A percentile compares a stretch with the other conserved stretches of the same genome.
Conservation (phyloP, 805 yeast species). For the Candida silvicultrix region DNA sequence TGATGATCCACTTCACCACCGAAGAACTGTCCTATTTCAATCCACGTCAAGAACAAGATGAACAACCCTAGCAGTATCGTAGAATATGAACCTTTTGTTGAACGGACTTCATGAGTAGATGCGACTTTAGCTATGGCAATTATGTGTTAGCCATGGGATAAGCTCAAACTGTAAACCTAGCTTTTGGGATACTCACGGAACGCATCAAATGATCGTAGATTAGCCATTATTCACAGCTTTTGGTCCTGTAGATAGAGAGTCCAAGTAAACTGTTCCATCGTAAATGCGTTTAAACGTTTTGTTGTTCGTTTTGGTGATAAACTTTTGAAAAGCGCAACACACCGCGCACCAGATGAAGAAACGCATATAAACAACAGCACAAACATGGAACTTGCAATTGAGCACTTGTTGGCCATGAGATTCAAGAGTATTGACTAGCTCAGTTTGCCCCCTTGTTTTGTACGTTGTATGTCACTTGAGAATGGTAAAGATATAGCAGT, state of each 20-base stretch:
- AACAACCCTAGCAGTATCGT: slow-evolving; percentile 58
- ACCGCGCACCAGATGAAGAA: too few relatives aligned
- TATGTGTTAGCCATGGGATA: too few relatives aligned
- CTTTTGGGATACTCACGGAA: slow-evolving; percentile 52
- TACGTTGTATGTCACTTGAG: not conserved
- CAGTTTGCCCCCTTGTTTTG: too few relatives aligned
- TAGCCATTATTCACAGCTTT: slow-evolving; percentile 22
- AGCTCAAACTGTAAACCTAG: too few relatives aligned
- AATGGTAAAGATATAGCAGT: not conserved
- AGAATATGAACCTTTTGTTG: slow-evolving; percentile 71
- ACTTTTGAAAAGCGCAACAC: not conserved
- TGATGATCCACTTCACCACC: slow-evolving; percentile 79
- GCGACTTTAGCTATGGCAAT: slow-evolving; percentile 52
- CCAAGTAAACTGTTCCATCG: too few relatives aligned
- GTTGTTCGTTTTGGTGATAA: not conserved
- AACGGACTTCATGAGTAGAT: slow-evolving; percentile 63
- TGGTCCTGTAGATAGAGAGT: too few relatives aligned
- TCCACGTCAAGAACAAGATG: slow-evolving; percentile 68
- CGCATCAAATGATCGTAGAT: slow-evolving; percentile 59
- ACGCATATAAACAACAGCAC: too few relatives aligned
- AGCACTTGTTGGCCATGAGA: too few relatives aligned
- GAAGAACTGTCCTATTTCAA: slow-evolving; percentile 76
- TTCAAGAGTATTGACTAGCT: too few relatives aligned
- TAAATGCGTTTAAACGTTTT: not conserved
- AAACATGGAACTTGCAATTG: too few relatives aligned